phyloP scores from a whole-genome alignment of 768 basidiomycete species.

The Tulasnella sp. region DNA sequence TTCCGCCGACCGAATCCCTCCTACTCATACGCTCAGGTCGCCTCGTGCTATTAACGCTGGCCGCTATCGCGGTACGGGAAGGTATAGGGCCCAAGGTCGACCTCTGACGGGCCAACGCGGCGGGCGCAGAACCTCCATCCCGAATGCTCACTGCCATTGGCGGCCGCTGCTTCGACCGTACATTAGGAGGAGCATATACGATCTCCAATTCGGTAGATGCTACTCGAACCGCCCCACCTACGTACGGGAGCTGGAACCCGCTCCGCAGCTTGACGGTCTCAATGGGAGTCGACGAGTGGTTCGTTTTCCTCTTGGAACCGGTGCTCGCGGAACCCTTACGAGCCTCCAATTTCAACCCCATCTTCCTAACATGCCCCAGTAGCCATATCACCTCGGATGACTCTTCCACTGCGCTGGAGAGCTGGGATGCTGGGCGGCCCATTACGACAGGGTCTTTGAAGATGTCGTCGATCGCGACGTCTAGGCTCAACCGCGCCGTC shows the following conservation, averaged over 20 bases:
- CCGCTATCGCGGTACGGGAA: background rate
- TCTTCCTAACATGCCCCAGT: background rate
- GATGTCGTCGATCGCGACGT: slow-evolving; percentile 28
- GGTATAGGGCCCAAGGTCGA: background rate
- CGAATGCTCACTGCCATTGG: background rate
- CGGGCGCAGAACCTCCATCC: background rate
- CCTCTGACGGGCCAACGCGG: background rate
- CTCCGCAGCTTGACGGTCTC: slow-evolving; percentile 3
- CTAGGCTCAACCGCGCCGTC: slow-evolving; percentile 38
- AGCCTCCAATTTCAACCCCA: background rate
- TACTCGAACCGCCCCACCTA: background rate
- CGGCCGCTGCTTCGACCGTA: background rate
- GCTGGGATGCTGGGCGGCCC: background rate
- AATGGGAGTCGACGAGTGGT: background rate
- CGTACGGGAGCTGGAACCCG: slow-evolving; percentile 8
- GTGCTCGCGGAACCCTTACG: background rate
- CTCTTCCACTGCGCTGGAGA: background rate
- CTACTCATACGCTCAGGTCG: too few species aligned
- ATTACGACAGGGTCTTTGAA: background rate
- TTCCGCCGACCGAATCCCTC: too few species aligned
- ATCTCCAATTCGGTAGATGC: background rate
- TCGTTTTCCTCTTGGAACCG: slow-evolving; percentile 2
- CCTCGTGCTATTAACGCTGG: too few species aligned
- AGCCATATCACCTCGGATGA: slow-evolving; percentile 3
- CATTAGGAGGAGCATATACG: background rate